Evolutionary conservation across 768 basidiomycete species (phyloP).

Genomic region (Psilocybe subaeruginosa): DNA sequence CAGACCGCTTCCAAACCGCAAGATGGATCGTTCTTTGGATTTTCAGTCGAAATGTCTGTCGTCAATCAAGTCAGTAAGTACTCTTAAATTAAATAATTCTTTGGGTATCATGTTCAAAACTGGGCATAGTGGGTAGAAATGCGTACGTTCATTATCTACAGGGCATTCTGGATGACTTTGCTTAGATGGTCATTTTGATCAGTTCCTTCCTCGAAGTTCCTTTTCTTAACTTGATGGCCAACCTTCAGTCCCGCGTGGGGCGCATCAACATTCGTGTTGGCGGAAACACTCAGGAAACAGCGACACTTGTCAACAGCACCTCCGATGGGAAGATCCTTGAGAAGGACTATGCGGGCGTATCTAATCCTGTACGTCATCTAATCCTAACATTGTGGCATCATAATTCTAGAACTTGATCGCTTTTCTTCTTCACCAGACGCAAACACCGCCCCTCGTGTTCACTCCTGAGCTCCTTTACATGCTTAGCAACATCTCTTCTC

Average conservation of each 20-base stretch:
- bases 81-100: background rate
- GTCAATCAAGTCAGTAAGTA: slow-evolving; percentile 58
- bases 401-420: background rate
- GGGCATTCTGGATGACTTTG: slow-evolving; percentile 16
- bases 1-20: slow-evolving; percentile 38
- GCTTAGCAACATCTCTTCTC: slow-evolving; percentile 59
- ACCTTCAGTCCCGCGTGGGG: slow-evolving; percentile 65
- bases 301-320: slow-evolving; percentile 49
- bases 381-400: background rate
- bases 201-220: slow-evolving; percentile 54
- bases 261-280: slow-evolving; percentile 67
- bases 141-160: slow-evolving; percentile 3
- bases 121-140: slow-evolving; percentile 12
- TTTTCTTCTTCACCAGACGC: slow-evolving; percentile 44
- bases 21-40: slow-evolving; percentile 51
- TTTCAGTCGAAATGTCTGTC: slow-evolving; percentile 67
- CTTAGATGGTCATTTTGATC: background rate
- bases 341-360: slow-evolving; percentile 39
- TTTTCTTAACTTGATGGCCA: slow-evolving; percentile 78
- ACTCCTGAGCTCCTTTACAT: slow-evolving; percentile 68
- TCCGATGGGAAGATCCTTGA: slow-evolving; percentile 48
- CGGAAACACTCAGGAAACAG: slow-evolving; percentile 80
- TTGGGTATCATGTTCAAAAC: background rate
- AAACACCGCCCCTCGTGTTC: slow-evolving; percentile 67
- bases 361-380: slow-evolving; percentile 39